Conservation (phyloP, 306 rosid genomes). For the Quercus robur region DNA sequence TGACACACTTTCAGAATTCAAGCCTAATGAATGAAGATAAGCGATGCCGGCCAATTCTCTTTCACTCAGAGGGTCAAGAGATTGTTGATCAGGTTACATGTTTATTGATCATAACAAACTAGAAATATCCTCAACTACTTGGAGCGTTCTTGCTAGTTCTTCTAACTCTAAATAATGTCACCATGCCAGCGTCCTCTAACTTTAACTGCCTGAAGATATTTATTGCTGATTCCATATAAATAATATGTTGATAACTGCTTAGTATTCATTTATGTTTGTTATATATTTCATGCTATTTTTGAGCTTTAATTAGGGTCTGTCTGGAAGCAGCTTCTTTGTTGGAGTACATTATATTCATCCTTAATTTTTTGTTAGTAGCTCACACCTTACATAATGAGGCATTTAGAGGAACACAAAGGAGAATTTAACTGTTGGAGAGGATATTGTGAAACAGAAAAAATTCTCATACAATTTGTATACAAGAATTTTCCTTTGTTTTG, state of each 20-base stretch:
- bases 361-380: background rate
- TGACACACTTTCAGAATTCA: slow-evolving; percentile 89
- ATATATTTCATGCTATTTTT: background rate
- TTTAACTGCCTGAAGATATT: background rate
- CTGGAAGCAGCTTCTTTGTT: background rate
- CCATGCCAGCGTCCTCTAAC: background rate
- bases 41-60: slow-evolving; percentile 88
- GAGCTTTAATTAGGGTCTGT: background rate
- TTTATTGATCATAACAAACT: background rate
- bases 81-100: slow-evolving; percentile 59
- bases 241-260: background rate
- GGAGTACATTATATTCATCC: background rate
- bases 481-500: background rate
- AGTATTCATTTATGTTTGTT: background rate
- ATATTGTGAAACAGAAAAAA: background rate
- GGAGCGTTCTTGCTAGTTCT: background rate
- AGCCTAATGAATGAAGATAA: slow-evolving; percentile 96
- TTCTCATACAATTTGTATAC: background rate
- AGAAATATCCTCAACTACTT: background rate
- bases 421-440: background rate
- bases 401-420: background rate
- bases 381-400: background rate
- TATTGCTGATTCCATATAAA: background rate
- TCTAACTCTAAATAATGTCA: background rate
- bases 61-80: slow-evolving; percentile 86